Evolutionary conservation across 306 rosid genomes (phyloP).

Genomic region (Bauhinia variegata): DNA sequence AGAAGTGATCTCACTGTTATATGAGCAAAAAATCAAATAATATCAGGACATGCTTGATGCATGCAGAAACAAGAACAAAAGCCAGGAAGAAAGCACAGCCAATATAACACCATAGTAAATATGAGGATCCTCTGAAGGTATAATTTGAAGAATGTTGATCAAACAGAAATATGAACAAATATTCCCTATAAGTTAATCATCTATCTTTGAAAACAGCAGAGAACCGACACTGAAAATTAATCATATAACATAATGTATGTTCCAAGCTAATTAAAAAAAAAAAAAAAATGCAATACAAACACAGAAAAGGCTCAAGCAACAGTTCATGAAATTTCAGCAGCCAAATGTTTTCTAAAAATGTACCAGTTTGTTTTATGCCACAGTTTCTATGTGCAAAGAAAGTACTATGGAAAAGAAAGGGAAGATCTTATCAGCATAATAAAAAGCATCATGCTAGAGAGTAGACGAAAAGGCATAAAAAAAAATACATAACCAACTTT

Average conservation of each 20-base stretch:
- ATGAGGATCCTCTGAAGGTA: conserved; percentile 12
- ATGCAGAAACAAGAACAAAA: conserved; percentile 9
- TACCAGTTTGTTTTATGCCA: too few species aligned
- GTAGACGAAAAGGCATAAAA: background rate
- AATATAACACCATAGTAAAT: background rate
- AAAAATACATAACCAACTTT: background rate
- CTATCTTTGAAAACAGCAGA: conserved; percentile 23
- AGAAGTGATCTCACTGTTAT: conserved; percentile 80
- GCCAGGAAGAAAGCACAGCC: conserved; percentile 14
- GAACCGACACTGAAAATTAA: background rate
- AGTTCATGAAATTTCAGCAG: background rate
- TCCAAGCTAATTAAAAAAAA: conserved; percentile 7
- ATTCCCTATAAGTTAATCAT: conserved; percentile 5
- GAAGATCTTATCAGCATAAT: background rate
- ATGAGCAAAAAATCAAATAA: background rate
- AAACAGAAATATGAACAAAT: too few species aligned
- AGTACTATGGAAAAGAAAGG: background rate
- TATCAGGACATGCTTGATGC: background rate
- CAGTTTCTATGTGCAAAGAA: background rate
- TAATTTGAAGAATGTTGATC: conserved; percentile 4
- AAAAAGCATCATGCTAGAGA: background rate
- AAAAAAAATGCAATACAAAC: background rate
- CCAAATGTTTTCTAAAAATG: background rate
- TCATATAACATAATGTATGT: conserved; percentile 6
- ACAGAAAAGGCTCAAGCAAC: conserved; percentile 1